These are phyloP conservation scores for Lentinula aciculospora DNA, from an alignment of 768 basidiomycete genomes.

Conservation along the genomic window DNA sequence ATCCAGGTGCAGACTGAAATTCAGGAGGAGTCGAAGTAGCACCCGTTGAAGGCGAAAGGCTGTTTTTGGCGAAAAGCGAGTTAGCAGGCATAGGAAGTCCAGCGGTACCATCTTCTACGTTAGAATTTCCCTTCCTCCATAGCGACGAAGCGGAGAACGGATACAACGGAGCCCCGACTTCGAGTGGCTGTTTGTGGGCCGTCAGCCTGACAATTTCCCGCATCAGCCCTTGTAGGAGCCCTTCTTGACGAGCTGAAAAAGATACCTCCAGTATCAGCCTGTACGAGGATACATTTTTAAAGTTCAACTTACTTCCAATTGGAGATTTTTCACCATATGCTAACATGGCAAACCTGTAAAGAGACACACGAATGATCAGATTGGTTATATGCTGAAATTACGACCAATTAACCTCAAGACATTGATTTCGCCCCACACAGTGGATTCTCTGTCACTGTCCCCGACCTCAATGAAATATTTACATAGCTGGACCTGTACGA, in stretches of 20 bases:
- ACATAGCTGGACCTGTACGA: constrained; percentile 81
- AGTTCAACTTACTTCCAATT: constrained; percentile 62
- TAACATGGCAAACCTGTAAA: constrained; percentile 72
- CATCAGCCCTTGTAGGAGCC: constrained; percentile 78
- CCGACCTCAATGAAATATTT: constrained; percentile 80
- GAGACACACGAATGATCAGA: not conserved
- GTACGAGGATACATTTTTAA: not conserved
- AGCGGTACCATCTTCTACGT: constrained; percentile 20
- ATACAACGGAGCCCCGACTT: constrained; percentile 76
- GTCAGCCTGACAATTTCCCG: constrained; percentile 80
- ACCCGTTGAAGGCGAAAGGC: constrained; percentile 2
- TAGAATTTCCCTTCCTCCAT: constrained; percentile 40
- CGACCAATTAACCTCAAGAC: constrained; percentile 60
- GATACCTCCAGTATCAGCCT: not conserved
- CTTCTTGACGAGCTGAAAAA: constrained; percentile 71
- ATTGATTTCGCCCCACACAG: constrained; percentile 87
- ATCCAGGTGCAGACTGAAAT: not conserved
- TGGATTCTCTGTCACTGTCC: constrained; percentile 68
- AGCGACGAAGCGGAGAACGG: constrained; percentile 70
- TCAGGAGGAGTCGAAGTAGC: not conserved
- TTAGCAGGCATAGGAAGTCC: constrained; percentile 31
- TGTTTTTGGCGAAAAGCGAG: constrained; percentile 25
- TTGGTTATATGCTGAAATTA: not conserved
- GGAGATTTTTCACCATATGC: constrained; percentile 76
- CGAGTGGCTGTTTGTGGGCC: constrained; percentile 71